These are phyloP conservation scores for Vitis riparia DNA, from an alignment of 164 flowering plant genomes.

Conservation along the genomic window DNA sequence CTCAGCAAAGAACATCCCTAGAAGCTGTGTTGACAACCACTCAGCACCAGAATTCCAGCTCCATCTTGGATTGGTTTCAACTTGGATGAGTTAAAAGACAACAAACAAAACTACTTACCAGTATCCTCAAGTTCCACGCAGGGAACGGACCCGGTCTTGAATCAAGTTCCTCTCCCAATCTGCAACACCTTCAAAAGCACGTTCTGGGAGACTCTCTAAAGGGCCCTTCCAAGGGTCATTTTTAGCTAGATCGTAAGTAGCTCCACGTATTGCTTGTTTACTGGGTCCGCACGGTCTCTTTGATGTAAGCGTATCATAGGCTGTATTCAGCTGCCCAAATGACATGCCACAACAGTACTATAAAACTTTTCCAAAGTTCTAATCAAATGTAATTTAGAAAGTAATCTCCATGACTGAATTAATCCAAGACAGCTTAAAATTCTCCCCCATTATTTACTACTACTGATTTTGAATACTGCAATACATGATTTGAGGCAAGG, in stretches of 20 bases:
- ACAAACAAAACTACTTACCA: conserved; percentile 6
- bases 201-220: conserved; percentile 75
- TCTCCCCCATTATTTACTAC: too few relatives aligned
- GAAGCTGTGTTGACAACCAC: too few relatives aligned
- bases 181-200: conserved; percentile 76
- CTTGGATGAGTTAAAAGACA: neutral
- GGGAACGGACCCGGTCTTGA: conserved; percentile 71
- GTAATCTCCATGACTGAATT: too few relatives aligned
- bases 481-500: too few relatives aligned
- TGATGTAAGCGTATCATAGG: conserved; percentile 63
- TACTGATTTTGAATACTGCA: too few relatives aligned
- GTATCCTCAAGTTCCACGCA: conserved; percentile 60
- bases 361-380: neutral
- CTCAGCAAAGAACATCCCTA: too few relatives aligned
- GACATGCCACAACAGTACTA: conserved; percentile 9
- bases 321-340: conserved; percentile 60
- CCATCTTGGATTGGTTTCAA: too few relatives aligned
- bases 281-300: conserved; percentile 95
- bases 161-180: conserved; percentile 88
- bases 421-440: too few relatives aligned
- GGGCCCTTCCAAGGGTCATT: conserved; percentile 89
- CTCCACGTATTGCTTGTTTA: conserved; percentile 78
- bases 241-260: conserved; percentile 87
- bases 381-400: neutral
- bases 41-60: too few relatives aligned